Conservation (phyloP, 306 rosid species). For the Chamaecrista fasciculata region DNA sequence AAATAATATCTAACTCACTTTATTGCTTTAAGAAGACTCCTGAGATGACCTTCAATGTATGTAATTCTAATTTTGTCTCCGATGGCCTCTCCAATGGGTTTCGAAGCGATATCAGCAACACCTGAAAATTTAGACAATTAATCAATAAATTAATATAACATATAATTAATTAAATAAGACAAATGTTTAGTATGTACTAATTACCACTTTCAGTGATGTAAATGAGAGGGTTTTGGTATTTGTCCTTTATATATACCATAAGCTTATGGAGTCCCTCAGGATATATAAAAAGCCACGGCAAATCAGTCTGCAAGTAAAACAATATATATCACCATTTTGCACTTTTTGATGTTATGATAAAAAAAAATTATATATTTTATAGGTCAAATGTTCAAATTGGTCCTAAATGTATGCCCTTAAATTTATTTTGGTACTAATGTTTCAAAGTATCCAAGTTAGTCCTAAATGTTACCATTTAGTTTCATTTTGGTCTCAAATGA, state of each 20-base stretch:
- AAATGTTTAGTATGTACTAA: constrained; percentile 26
- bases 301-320: constrained; percentile 45
- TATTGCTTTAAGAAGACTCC: constrained; percentile 40
- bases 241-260: neutral
- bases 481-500: too few relatives aligned
- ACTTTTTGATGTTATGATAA: too few relatives aligned
- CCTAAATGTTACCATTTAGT: too few relatives aligned
- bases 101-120: constrained; percentile 33
- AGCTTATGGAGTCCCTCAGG: constrained; percentile 45
- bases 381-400: too few relatives aligned
- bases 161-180: too few relatives aligned
- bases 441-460: too few relatives aligned
- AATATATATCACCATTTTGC: too few relatives aligned
- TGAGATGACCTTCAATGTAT: constrained; percentile 45
- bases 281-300: constrained; percentile 46
- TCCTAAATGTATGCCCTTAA: too few relatives aligned
- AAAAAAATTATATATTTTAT: too few relatives aligned
- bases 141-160: too few relatives aligned
- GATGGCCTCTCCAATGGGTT: constrained; percentile 33
- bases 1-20: constrained; percentile 31
- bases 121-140: constrained; percentile 40
- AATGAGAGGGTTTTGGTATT: neutral
- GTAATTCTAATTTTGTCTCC: constrained; percentile 43
- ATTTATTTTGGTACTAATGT: too few relatives aligned
- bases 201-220: constrained; percentile 63